Base-by-base conservation (phyloP, 179 eudicot species). In the Gypsophila paniculata region DNA sequence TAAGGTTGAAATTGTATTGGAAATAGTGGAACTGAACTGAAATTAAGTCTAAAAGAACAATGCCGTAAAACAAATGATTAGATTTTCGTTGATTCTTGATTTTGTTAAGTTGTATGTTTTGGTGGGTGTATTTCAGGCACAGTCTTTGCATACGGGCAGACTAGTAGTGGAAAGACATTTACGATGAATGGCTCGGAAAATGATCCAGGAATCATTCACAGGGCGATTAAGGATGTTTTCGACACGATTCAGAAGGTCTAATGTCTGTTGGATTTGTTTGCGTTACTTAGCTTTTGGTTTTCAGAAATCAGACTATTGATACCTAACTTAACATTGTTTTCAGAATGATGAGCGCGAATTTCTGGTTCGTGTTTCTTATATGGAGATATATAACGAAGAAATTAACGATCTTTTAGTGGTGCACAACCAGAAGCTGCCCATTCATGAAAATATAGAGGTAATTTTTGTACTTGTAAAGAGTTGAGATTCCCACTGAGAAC, bases 371-470 rank as follows among this genome's bases (percentile, higher is more conserved):
- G 94, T 93, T 55, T 91, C 97, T 36, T 93, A 91, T 81, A 93
- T 93, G 98, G 98, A 93, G 78, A 93, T 93, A 19, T 93, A 93
- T 67, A 93, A 93, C 74, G 98, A 93, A 81, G 98, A 93, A 68
- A 93, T 93, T 58, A 93, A 91, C 70, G 98, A 93, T 72, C 96
- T 93, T 61, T 83, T 91, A 67, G 83, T 89, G 57, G 85, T 91
- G 22, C 88, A 91, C 59, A 89, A 88, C 71, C 93, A 87, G 77
- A 93, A 89, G 82, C 82, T 93, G 82, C 93, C 83, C 59, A 86
- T 93, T 68, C 98, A 93, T 61, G 98, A 93, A 81, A 91, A 93
- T 81, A 80, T 93, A 78, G 97, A 91, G 87, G 98, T 93, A 74
- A 72, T 69, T 18, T 18, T 75, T 57, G 11, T 18, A 42, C 26